Evolutionary conservation across 257 asterid genomes (phyloP), one percentile per base, ranked within the genome.

Genomic region (Penstemon davidsonii): DNA sequence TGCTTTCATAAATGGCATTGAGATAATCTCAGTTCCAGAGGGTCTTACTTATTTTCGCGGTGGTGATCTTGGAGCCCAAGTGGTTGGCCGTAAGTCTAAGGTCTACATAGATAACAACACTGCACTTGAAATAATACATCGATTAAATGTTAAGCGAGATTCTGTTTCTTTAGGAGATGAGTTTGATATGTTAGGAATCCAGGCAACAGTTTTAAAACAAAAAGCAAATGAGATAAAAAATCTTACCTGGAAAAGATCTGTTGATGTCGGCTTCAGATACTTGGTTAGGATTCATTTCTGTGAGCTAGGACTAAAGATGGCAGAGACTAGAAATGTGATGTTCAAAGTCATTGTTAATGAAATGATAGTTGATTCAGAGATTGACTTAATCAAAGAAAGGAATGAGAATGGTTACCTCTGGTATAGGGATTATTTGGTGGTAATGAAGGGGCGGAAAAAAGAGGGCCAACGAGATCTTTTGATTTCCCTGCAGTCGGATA

Each of bases 251-350:
- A 74, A 60, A 62, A 64, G 74, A 68, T 62, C 76, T 2, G 81
- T 83, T 8, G 75, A 81, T 77, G 80, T 79, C 53, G 88, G 92
- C 43, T 86, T 79, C 66, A 66, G 83, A 60, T 83, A 83, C 64
- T 50, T 83, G 82, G 71, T 86, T 19, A 83, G 92, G 80, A 73
- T 86, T 62, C 87, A 86, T 70, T 81, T 81, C 69, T 79, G 81
- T 2, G 82, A 75, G 56, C 41, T 78, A 49, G 88, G 81, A 66
- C 67, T 74, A 41, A 67, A 61, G 75, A 54, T 69, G 12, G 69
- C 56, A 12, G 68, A 47, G 36, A 55, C 38, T 52, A 82, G 78
- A 10, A 78, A 62, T 3, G 60, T 78, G 56, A 25, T 49, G 55
- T 72, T 87, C 55, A 42, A 71, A n/a, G 74, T 82, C 56, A 11